A percentile compares a stretch with the other conserved stretches of the same genome.
These are phyloP conservation scores for Rauvolfia tetraphylla DNA, from an alignment of 257 asterid genomes.

Conservation along the genomic window DNA sequence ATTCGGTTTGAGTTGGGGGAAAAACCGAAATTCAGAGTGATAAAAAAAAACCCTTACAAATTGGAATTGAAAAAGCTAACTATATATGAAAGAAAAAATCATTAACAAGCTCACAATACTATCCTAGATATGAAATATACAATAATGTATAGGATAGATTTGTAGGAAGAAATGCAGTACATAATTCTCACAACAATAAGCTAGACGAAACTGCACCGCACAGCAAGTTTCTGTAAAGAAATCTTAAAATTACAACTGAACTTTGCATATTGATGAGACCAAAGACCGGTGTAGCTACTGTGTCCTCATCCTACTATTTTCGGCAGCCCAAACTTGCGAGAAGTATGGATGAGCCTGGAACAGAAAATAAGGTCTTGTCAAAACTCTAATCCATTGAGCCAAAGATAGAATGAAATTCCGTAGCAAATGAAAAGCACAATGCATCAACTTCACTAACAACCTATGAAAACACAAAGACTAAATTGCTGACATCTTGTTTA, in stretches of 20 bases:
- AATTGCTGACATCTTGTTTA: neutral
- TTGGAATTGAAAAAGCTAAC: too few species aligned
- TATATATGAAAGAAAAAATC: too few species aligned
- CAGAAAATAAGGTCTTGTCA: conserved; percentile 6
- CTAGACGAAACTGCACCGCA: neutral
- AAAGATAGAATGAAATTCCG: neutral
- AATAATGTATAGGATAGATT: neutral
- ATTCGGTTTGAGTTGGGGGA: too few species aligned
- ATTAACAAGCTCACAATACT: too few species aligned
- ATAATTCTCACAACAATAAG: neutral
- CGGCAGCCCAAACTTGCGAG: conserved; percentile 55
- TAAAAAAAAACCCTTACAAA: too few species aligned
- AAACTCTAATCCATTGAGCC: neutral
- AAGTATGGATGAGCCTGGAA: conserved; percentile 47
- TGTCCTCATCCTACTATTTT: conserved; percentile 41
- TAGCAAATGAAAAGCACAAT: neutral
- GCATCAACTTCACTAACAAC: neutral
- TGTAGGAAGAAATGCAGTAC: neutral
- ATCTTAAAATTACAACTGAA: neutral
- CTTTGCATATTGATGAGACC: neutral
- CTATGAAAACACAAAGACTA: neutral
- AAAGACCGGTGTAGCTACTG: conserved; percentile 17
- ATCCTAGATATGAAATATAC: neutral
- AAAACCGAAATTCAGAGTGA: too few species aligned
- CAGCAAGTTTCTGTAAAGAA: neutral